phyloP scores from a whole-genome alignment of 331 rosid species.

The Quercus lobata region DNA sequence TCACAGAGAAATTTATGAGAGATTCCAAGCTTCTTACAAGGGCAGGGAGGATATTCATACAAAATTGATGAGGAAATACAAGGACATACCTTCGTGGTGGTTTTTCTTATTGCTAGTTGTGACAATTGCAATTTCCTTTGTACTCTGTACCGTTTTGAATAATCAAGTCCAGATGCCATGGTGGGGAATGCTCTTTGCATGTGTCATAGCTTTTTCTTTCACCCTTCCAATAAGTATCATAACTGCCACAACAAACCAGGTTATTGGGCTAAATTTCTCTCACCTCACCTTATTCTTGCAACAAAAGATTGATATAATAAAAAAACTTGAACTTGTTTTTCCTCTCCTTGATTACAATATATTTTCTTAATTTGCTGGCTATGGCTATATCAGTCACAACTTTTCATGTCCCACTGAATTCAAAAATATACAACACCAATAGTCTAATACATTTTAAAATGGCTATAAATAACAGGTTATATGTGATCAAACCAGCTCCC shows the following conservation, averaged over 20 bases:
- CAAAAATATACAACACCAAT: too few relatives aligned
- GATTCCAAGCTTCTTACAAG: slow-evolving; percentile 50
- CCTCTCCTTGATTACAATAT: too few relatives aligned
- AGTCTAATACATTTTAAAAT: too few relatives aligned
- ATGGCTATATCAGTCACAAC: too few relatives aligned
- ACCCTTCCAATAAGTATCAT: slow-evolving; percentile 69
- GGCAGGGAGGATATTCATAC: slow-evolving; percentile 86
- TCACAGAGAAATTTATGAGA: slow-evolving; percentile 69
- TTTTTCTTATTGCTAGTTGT: slow-evolving; percentile 43
- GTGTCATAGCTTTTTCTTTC: too few relatives aligned
- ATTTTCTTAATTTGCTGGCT: too few relatives aligned
- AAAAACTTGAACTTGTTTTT: too few relatives aligned
- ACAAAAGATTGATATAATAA: slow-evolving; percentile 45
- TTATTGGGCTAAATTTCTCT: too few relatives aligned
- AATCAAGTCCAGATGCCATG: slow-evolving; percentile 88
- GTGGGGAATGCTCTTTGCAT: slow-evolving; percentile 59
- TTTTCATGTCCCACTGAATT: too few relatives aligned
- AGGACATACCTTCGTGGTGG: slow-evolving; percentile 93
- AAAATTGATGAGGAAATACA: slow-evolving; percentile 70
- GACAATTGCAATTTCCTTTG: slow-evolving; percentile 48
- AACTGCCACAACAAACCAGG: slow-evolving; percentile 14
- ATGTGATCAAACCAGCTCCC: too few relatives aligned
- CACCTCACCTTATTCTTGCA: slow-evolving; percentile 24
- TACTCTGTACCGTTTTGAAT: slow-evolving; percentile 59
- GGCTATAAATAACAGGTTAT: slow-evolving; percentile 40